Conservation (phyloP, 257 asterid species). For the Solanum ossicruentum region DNA sequence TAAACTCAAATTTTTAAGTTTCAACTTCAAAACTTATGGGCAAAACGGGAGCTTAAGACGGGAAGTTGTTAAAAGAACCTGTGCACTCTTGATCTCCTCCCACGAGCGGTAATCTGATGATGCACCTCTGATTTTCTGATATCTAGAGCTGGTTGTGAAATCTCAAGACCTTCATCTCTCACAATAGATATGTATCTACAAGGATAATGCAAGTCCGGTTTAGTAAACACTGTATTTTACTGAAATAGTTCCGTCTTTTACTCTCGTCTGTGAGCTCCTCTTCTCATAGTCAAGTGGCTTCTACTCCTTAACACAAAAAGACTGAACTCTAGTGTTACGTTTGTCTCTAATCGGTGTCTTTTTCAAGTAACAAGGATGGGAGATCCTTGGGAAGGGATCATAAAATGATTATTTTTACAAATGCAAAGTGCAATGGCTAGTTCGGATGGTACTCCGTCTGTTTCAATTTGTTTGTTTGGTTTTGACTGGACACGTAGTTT, state of each 20-base stretch:
- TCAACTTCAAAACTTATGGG: neutral
- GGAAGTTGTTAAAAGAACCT: conserved; percentile 19
- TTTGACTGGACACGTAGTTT: neutral
- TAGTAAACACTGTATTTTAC: neutral
- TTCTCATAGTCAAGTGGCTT: neutral
- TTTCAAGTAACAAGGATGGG: neutral
- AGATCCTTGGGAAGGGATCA: neutral
- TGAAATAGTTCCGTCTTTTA: neutral
- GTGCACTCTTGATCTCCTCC: conserved; percentile 46
- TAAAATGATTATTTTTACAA: neutral
- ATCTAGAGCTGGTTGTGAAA: conserved; percentile 89
- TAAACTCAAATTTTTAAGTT: neutral
- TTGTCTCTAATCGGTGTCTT: neutral
- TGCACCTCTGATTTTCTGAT: conserved; percentile 56
- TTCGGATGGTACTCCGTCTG: neutral
- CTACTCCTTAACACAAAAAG: neutral
- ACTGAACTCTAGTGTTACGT: neutral
- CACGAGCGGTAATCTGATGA: conserved; percentile 77
- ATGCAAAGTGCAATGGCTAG: neutral
- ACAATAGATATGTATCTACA: conserved; percentile 61
- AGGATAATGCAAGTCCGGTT: neutral
- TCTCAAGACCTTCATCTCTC: conserved; percentile 63
- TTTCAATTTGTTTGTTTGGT: neutral
- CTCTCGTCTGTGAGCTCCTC: neutral
- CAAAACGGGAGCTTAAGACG: neutral